These are phyloP conservation scores for Boletus sp. DNA, from an alignment of 768 basidiomycete species.

Conservation along the genomic window DNA sequence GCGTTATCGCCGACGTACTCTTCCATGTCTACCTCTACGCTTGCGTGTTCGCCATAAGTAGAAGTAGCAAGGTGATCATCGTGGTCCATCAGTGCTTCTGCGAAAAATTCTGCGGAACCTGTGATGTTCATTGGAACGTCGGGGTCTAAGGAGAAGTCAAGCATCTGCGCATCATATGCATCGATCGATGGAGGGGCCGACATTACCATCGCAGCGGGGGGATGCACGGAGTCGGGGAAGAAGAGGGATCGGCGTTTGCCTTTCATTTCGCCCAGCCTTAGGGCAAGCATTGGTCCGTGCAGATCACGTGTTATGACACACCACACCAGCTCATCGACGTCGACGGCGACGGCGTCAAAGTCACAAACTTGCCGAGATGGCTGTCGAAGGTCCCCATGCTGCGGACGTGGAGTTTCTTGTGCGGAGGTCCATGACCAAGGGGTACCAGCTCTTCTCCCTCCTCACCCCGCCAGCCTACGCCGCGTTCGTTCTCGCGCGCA, in stretches of 20 bases:
- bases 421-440: slow-evolving; percentile 61
- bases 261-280: slow-evolving; percentile 11
- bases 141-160: slow-evolving; percentile 53
- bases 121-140: slow-evolving; percentile 59
- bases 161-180: slow-evolving; percentile 62
- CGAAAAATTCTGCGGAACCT: slow-evolving; percentile 45
- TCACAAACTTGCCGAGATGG: slow-evolving; percentile 12
- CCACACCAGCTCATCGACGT: background rate
- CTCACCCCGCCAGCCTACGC: slow-evolving; percentile 62
- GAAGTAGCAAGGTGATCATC: slow-evolving; percentile 37
- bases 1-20: slow-evolving; percentile 43
- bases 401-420: slow-evolving; percentile 68
- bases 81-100: slow-evolving; percentile 61
- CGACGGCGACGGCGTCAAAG: slow-evolving; percentile 6
- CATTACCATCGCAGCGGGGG: slow-evolving; percentile 19
- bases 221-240: slow-evolving; percentile 15
- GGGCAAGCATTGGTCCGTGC: slow-evolving; percentile 35
- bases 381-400: slow-evolving; percentile 29
- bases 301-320: slow-evolving; percentile 22
- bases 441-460: slow-evolving; percentile 66
- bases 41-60: slow-evolving; percentile 34
- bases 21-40: slow-evolving; percentile 70
- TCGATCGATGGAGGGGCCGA: slow-evolving; percentile 39
- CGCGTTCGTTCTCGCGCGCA: slow-evolving; percentile 50
- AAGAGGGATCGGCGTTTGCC: slow-evolving; percentile 20